phyloP scores from a whole-genome alignment of 768 basidiomycete genomes.

The Kwoniella dendrophila region DNA sequence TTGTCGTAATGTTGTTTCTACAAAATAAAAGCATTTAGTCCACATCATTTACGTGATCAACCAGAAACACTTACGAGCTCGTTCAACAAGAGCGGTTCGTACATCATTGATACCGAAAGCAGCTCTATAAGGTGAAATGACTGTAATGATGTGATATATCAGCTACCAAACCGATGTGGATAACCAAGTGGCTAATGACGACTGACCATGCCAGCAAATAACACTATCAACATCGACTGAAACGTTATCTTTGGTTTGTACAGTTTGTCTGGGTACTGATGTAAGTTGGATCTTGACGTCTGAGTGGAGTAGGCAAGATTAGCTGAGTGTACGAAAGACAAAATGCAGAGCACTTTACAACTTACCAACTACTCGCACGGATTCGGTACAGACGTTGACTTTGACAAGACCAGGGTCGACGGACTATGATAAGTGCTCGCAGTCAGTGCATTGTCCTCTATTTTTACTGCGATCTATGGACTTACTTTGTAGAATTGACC shows the following conservation, averaged over 20 bases:
- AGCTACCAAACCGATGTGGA: constrained; percentile 1
- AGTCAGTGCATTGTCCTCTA: background rate
- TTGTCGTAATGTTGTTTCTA: constrained; percentile 92
- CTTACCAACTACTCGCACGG: constrained; percentile 70
- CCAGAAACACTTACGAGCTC: constrained; percentile 48
- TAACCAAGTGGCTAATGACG: background rate
- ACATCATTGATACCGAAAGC: constrained; percentile 92
- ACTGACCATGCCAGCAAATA: constrained; percentile 58
- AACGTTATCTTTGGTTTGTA: constrained; percentile 95
- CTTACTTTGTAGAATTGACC: constrained; percentile 83
- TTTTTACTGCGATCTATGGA: background rate
- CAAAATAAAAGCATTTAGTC: constrained; percentile 66
- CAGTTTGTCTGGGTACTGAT: constrained; percentile 57
- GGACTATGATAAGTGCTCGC: constrained; percentile 56
- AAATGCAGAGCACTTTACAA: background rate
- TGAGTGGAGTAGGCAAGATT: constrained; percentile 6
- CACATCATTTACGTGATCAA: background rate
- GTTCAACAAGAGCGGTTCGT: constrained; percentile 59
- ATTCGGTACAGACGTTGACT: constrained; percentile 93
- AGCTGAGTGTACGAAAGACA: background rate
- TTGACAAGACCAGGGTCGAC: constrained; percentile 90
- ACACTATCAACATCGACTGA: constrained; percentile 79
- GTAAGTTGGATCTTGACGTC: constrained; percentile 95
- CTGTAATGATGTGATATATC: constrained; percentile 13
- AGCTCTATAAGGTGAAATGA: constrained; percentile 74